A percentile compares a stretch with the other conserved stretches of the same genome.
Conservation (phyloP, 306 rosid species). For the Crataegus laevigata region DNA sequence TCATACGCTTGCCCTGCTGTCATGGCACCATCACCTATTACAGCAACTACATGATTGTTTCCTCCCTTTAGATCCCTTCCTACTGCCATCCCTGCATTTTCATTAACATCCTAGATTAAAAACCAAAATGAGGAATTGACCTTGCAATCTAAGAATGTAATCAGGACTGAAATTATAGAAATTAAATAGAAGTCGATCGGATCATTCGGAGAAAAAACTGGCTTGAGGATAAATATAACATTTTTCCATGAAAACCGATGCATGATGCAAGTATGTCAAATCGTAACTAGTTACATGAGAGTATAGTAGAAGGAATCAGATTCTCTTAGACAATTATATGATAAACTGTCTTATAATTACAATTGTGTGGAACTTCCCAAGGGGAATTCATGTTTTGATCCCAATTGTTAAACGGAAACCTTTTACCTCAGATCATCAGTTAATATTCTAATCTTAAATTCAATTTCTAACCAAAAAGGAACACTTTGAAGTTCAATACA, state of each 20-base stretch:
- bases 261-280: not conserved
- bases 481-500: not conserved
- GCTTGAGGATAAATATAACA: not conserved
- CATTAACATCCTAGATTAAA: slow-evolving; percentile 17
- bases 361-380: too few relatives aligned
- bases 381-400: not conserved
- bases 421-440: not conserved
- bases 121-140: slow-evolving; percentile 8
- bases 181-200: not conserved
- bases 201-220: not conserved
- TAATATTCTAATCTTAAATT: not conserved
- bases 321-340: not conserved
- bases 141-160: not conserved
- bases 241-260: not conserved
- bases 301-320: not conserved
- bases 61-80: slow-evolving; percentile 87
- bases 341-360: not conserved
- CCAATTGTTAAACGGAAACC: not conserved
- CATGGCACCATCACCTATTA: slow-evolving; percentile 99
- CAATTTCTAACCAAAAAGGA: not conserved
- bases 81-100: slow-evolving; percentile 84
- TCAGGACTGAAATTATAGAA: not conserved
- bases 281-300: not conserved
- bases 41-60: slow-evolving; percentile 69
- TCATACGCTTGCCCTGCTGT: slow-evolving; percentile 99